These are phyloP conservation scores for Penicillium sp. DNA, from an alignment of 2,329 filamentous ascomycete species.

Conservation along the genomic window DNA sequence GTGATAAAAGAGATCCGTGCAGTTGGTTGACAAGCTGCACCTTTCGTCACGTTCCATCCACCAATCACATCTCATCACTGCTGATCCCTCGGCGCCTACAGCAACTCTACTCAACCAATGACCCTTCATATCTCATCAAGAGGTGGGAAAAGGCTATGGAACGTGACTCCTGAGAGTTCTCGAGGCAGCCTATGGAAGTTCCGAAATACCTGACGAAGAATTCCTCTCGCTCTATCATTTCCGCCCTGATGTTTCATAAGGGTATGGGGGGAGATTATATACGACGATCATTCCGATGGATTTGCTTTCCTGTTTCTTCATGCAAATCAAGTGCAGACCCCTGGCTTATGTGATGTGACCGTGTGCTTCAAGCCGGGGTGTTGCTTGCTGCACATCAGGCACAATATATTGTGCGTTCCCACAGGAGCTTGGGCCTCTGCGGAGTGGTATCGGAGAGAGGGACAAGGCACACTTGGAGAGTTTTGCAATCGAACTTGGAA, in stretches of 20 bases:
- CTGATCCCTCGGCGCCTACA: constrained; percentile 25
- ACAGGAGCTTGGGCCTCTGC: constrained; percentile 4
- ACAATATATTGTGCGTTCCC: constrained; percentile 9
- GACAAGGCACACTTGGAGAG: constrained; percentile 1
- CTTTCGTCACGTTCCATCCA: constrained; percentile 21
- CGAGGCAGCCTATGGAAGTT: background rate
- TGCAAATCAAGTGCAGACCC: background rate
- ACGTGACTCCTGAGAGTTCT: background rate
- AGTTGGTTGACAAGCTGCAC: constrained; percentile 24
- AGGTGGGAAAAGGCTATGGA: background rate
- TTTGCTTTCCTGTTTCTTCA: background rate
- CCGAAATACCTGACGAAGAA: background rate
- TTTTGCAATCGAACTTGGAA: constrained; percentile 18
- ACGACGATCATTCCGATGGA: constrained; percentile 2
- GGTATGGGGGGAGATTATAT: background rate
- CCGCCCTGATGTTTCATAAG: constrained; percentile 3
- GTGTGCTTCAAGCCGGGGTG: constrained; percentile 10
- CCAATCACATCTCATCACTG: constrained; percentile 21
- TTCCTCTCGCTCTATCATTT: background rate
- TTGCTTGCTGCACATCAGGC: constrained; percentile 17
- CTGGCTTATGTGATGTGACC: constrained; percentile 22
- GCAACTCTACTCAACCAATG: constrained; percentile 17
- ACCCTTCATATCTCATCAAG: background rate
- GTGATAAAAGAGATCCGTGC: constrained; percentile 26
- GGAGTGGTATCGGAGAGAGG: constrained; percentile 8